Evolutionary conservation across 768 basidiomycete genomes (phyloP), one percentile per base, ranked within the genome.

Genomic region (Pulveroboletus sp.): DNA sequence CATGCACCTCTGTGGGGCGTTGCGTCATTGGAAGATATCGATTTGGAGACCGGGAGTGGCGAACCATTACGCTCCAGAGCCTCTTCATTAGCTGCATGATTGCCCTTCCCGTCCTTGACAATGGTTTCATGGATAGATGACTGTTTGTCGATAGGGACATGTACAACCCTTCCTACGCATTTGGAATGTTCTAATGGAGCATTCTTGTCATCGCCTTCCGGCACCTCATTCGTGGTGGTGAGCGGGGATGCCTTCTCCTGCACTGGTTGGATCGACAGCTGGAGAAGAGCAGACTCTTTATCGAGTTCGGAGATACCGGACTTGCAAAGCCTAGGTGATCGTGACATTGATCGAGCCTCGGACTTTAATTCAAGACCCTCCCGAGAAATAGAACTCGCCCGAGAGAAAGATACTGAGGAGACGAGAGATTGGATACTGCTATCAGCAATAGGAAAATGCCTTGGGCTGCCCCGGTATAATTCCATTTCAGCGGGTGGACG

Each of bases 291-390:
- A 42, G 55, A 50, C 45, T 53, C 59, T 46, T 58, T 57, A 38
- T 50, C 59, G 37, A 31, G 50, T 43, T 59, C 57, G 57, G 66
- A 68, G 53, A 64, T 58, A 57, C 53, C 59, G 57, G 66, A 53
- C 57, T 53, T 59, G 47, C 50, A 55, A 31, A 18, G 46, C 31
- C 49, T 51, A 46, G 82, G 83, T n/a, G 81, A 82, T 42, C 76
- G 76, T 53, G 81, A 82, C 33, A 69, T 67, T 36, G 78, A 77
- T 57, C 77, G 71, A 44, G 75, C 74, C 59, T 68, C 68, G 43
- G 63, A 51, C 42, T 65, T 71, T 56, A 71, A 69, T 46, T 59
- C 61, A 40, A 61, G 60, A 37, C 58, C 64, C 38, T 68, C 68
- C 39, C 55, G 60, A 50, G 61, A 63, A 17, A 66, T 46, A 32